Conservation (phyloP, 1,284 basidiomycete genomes). For the Melampsora americana region DNA sequence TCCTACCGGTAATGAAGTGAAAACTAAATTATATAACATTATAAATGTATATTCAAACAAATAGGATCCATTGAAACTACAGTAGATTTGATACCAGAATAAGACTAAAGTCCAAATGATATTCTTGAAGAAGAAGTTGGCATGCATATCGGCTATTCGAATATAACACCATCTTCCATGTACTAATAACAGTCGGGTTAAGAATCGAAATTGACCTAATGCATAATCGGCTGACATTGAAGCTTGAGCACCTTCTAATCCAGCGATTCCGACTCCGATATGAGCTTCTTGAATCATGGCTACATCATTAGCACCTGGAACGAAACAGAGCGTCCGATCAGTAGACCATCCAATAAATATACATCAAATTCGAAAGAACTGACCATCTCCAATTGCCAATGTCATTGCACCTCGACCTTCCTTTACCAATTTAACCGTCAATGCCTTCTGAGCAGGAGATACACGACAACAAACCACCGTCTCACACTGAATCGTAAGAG, state of each 20-base stretch:
- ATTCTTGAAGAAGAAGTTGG: slow-evolving; percentile 98
- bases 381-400: slow-evolving; percentile 87
- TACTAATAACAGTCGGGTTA: slow-evolving; percentile 86
- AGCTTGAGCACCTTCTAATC: slow-evolving; percentile 93
- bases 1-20: slow-evolving; percentile 89
- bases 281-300: slow-evolving; percentile 99
- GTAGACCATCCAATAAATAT: not conserved
- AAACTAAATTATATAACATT: slow-evolving; percentile 73
- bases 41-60: slow-evolving; percentile 88
- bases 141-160: slow-evolving; percentile 75
- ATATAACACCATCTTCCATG: slow-evolving; percentile 96
- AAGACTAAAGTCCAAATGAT: slow-evolving; percentile 85
- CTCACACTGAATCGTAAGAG: slow-evolving; percentile 89
- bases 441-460: slow-evolving; percentile 90
- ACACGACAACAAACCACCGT: slow-evolving; percentile 97
- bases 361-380: not conserved
- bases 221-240: slow-evolving; percentile 99
- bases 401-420: slow-evolving; percentile 95
- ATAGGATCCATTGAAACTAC: slow-evolving; percentile 87
- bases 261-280: slow-evolving; percentile 88
- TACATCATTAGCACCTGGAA: slow-evolving; percentile 72
- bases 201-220: slow-evolving; percentile 89
- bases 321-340: slow-evolving; percentile 45
- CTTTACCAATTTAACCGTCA: slow-evolving; percentile 90
- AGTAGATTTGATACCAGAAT: slow-evolving; percentile 88